A percentile compares a stretch with the other conserved stretches of the same genome.
These are phyloP conservation scores for Rhodosporidiobolus sp. DNA, from an alignment of 768 basidiomycete species.

Conservation along the genomic window DNA sequence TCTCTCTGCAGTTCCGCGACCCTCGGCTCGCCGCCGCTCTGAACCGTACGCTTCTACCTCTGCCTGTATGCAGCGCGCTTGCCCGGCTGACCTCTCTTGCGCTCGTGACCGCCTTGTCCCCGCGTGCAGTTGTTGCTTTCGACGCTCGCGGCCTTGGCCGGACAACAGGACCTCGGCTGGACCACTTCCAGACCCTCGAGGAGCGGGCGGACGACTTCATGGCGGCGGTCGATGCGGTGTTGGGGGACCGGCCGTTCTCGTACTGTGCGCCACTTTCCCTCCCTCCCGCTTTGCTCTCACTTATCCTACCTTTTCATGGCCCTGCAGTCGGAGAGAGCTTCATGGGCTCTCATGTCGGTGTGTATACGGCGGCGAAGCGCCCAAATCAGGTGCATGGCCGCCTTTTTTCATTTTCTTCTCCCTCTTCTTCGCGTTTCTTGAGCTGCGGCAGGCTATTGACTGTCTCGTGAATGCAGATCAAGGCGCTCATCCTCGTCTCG, in stretches of 20 bases:
- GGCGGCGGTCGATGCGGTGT: slow-evolving; percentile 10
- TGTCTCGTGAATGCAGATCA: too few species aligned
- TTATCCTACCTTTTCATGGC: too few species aligned
- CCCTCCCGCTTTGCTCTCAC: too few species aligned
- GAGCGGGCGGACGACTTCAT: slow-evolving; percentile 22
- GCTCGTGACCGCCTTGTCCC: too few species aligned
- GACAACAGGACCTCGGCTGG: not conserved
- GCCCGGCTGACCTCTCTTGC: too few species aligned
- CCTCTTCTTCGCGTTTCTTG: not conserved
- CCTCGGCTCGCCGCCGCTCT: not conserved
- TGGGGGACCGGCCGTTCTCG: slow-evolving; percentile 14
- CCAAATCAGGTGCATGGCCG: slow-evolving; percentile 10
- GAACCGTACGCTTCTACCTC: too few species aligned
- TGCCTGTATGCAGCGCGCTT: too few species aligned
- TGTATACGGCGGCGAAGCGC: not conserved
- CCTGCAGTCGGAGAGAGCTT: slow-evolving; percentile 19
- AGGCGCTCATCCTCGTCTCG: slow-evolving; percentile 9
- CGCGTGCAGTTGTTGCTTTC: slow-evolving; percentile 14
- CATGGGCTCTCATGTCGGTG: slow-evolving; percentile 17
- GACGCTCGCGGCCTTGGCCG: slow-evolving; percentile 24
- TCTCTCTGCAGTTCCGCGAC: slow-evolving; percentile 15
- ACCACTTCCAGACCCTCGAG: slow-evolving; percentile 17
- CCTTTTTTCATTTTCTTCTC: too few species aligned
- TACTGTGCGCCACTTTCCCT: not conserved
- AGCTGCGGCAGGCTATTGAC: fast-evolving